Conservation (phyloP, 2,329 filamentous ascomycete species). For the Botrytis fabae region DNA sequence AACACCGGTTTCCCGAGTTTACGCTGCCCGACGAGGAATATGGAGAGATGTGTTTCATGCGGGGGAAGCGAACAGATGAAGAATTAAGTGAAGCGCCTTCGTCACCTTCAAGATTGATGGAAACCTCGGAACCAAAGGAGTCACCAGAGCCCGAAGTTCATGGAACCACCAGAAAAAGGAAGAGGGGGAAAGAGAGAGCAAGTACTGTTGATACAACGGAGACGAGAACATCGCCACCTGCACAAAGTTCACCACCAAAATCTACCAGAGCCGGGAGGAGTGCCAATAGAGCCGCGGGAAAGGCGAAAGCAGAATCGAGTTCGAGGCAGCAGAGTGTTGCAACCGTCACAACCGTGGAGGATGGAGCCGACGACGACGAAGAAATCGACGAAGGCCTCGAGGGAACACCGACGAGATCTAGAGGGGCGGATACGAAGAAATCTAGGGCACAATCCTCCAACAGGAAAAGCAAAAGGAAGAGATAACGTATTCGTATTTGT, state of each 20-base stretch:
- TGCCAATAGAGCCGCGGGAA: constrained; percentile 47
- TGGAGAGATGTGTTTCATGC: constrained; percentile 37
- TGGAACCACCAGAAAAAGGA: constrained; percentile 30
- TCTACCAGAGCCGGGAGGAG: constrained; percentile 40
- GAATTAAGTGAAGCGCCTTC: constrained; percentile 41
- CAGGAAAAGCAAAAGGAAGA: constrained; percentile 39
- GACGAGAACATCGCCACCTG: constrained; percentile 43
- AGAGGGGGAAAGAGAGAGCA: constrained; percentile 43
- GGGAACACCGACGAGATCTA: constrained; percentile 35
- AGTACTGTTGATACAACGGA: constrained; percentile 56
- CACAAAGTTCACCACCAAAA: constrained; percentile 46
- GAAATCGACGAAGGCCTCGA: constrained; percentile 43
- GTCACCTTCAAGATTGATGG: constrained; percentile 37
- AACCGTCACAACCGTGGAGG: constrained; percentile 40
- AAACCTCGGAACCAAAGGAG: constrained; percentile 32
- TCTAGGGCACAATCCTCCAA: constrained; percentile 28
- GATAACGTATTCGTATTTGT: constrained; percentile 22
- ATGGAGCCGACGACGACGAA: constrained; percentile 41
- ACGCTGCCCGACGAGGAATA: constrained; percentile 52
- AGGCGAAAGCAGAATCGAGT: constrained; percentile 43
- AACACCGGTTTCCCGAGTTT: constrained; percentile 66
- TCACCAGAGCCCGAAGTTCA: constrained; percentile 19
- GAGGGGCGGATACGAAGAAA: constrained; percentile 31
- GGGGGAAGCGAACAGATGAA: constrained; percentile 30
- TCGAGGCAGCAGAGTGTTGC: constrained; percentile 41